Percentiles rank a stretch among this genome's conserved stretches.
phyloP scores from a whole-genome alignment of 2,329 filamentous ascomycete species.

The Ilyonectria destructans region DNA sequence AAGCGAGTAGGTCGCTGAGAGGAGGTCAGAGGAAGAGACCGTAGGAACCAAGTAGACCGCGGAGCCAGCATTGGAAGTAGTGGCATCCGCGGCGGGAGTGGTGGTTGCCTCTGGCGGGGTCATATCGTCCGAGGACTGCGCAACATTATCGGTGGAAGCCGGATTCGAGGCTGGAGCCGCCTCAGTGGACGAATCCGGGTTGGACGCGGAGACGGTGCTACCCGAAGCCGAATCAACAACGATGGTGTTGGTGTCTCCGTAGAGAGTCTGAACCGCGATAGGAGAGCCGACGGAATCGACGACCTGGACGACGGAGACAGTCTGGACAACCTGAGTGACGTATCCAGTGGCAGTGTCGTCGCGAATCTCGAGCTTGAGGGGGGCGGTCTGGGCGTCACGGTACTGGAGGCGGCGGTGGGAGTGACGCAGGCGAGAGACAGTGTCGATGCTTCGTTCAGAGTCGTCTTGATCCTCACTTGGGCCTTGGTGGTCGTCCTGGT shows the following conservation, averaged over 20 bases:
- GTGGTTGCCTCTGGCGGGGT: conserved; percentile 41
- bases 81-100: conserved; percentile 35
- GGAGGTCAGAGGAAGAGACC: conserved; percentile 19
- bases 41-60: conserved; percentile 38
- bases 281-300: conserved; percentile 66
- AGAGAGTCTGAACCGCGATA: conserved; percentile 62
- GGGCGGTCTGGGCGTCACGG: conserved; percentile 44
- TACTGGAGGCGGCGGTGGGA: conserved; percentile 43
- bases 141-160: conserved; percentile 43
- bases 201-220: conserved; percentile 55
- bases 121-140: conserved; percentile 42
- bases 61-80: conserved; percentile 39
- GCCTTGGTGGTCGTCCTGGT: conserved; percentile 27
- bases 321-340: conserved; percentile 67
- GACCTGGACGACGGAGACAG: conserved; percentile 69
- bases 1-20: conserved; percentile 21
- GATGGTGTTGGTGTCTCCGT: conserved; percentile 57
- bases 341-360: conserved; percentile 46
- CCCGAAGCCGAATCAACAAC: conserved; percentile 56
- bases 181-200: conserved; percentile 44
- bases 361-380: conserved; percentile 39
- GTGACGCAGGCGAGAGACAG: conserved; percentile 38
- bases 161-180: conserved; percentile 45
- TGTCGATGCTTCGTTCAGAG: conserved; percentile 48
- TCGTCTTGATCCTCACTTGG: conserved; percentile 31